Percentiles rank a stretch among this genome's conserved stretches.
phyloP scores from a whole-genome alignment of 78 protist genomes.

The Salpingoeca rosetta region DNA sequence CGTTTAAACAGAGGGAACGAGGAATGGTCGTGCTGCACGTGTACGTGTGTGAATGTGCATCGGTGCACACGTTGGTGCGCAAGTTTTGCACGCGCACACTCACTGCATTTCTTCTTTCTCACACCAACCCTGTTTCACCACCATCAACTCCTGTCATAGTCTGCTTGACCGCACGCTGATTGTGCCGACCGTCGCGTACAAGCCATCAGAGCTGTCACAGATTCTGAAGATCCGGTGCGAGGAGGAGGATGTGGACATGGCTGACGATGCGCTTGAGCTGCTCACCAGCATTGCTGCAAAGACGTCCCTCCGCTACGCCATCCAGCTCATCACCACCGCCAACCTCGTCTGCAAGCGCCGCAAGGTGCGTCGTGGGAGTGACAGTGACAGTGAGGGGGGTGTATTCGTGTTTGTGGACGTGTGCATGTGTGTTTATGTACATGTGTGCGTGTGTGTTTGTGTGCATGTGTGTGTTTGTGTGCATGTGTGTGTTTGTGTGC shows the following conservation, averaged over 20 bases:
- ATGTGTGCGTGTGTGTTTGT: background rate
- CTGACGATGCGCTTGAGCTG: slow-evolving; percentile 62
- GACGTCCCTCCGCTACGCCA: slow-evolving; percentile 83
- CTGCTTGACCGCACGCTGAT: slow-evolving; percentile 63
- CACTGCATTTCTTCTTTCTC: too few species aligned
- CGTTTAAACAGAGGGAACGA: background rate
- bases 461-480: background rate
- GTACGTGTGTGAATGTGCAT: background rate
- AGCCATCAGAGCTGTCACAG: slow-evolving; percentile 31
- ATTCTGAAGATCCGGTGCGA: slow-evolving; percentile 41
- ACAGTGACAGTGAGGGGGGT: too few species aligned
- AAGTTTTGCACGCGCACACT: too few species aligned
- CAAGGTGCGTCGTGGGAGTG: slow-evolving; percentile 3
- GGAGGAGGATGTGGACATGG: slow-evolving; percentile 92
- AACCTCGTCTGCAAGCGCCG: background rate
- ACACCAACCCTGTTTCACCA: too few species aligned
- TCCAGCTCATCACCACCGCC: slow-evolving; percentile 88
- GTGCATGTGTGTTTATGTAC: background rate
- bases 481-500: background rate
- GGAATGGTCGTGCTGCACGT: background rate
- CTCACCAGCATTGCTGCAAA: slow-evolving; percentile 65
- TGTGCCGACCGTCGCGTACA: slow-evolving; percentile 39
- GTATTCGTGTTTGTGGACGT: too few species aligned
- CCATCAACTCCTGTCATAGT: too few species aligned
- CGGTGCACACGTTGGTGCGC: background rate